Percentiles rank a stretch among this genome's conserved stretches.
These are phyloP conservation scores for Phellinidium pouzarii DNA, from an alignment of 1,284 basidiomycete genomes.

Conservation along the genomic window DNA sequence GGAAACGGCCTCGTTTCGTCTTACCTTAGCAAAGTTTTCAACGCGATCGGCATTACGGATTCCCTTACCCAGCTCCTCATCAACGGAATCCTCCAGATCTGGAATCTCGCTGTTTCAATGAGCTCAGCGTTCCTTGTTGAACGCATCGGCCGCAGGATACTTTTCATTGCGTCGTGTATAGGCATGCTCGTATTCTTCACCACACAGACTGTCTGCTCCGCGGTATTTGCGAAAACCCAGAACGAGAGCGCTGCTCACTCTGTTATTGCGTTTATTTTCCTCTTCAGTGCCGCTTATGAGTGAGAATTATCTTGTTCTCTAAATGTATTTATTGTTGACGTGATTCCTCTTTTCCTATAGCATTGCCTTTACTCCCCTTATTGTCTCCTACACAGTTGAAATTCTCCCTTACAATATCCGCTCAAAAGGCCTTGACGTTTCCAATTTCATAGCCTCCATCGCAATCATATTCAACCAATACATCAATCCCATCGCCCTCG, in stretches of 20 bases:
- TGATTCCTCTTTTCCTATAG: conserved; percentile 16
- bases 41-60: conserved; percentile 41
- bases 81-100: conserved; percentile 48
- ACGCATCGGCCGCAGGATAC: conserved; percentile 19
- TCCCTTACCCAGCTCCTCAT: conserved; percentile 51
- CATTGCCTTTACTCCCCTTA: conserved; percentile 49
- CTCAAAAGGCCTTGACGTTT: conserved; percentile 55
- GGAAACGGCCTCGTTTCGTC: conserved; percentile 51
- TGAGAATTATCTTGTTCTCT: conserved; percentile 15
- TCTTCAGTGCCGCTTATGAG: conserved; percentile 40
- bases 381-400: conserved; percentile 52
- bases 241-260: conserved; percentile 34
- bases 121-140: conserved; percentile 21
- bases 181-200: conserved; percentile 39
- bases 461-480: conserved; percentile 58
- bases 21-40: conserved; percentile 31
- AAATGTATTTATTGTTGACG: not conserved
- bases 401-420: conserved; percentile 52
- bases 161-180: conserved; percentile 17
- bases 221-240: conserved; percentile 31
- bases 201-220: conserved; percentile 37
- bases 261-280: conserved; percentile 45
- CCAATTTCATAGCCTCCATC: conserved; percentile 43
- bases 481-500: conserved; percentile 36
- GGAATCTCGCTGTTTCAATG: conserved; percentile 22